Conservation (phyloP, 805 yeast genomes). For the Candida broadrunensis region DNA sequence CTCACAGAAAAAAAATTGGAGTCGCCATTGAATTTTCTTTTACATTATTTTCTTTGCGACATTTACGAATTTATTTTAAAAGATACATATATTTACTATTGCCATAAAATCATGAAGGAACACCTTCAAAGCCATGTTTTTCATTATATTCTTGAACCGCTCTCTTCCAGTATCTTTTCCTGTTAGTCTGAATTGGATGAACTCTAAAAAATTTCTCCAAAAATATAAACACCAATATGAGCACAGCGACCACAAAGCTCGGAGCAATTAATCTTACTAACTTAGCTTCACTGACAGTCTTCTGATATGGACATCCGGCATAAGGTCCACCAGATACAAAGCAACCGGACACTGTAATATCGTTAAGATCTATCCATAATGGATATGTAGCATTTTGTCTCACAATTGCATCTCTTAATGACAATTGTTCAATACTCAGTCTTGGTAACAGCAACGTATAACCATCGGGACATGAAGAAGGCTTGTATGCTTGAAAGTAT, state of each 20-base stretch:
- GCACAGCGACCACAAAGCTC: slow-evolving; percentile 54
- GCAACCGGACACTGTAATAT: slow-evolving; percentile 68
- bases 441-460: slow-evolving; percentile 29
- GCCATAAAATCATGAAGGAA: slow-evolving; percentile 60
- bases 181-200: slow-evolving; percentile 69
- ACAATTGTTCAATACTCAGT: slow-evolving; percentile 33
- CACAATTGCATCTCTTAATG: slow-evolving; percentile 26
- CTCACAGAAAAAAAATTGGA: too few species aligned
- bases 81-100: too few species aligned
- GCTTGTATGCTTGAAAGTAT: slow-evolving; percentile 45
- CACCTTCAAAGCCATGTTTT: slow-evolving; percentile 77
- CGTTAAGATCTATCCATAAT: slow-evolving; percentile 81
- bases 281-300: slow-evolving; percentile 48
- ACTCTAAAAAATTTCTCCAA: slow-evolving; percentile 50
- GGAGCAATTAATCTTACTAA: slow-evolving; percentile 68
- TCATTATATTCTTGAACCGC: slow-evolving; percentile 52
- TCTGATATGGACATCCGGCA: slow-evolving; percentile 75
- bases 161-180: slow-evolving; percentile 62
- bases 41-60: too few species aligned
- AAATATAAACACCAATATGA: slow-evolving; percentile 50
- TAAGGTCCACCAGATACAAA: slow-evolving; percentile 85
- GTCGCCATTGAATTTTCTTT: too few species aligned
- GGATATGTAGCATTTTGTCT: slow-evolving; percentile 25
- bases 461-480: slow-evolving; percentile 30
- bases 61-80: too few species aligned